Base-by-base conservation (phyloP, 805 yeast species). In the Jamesozyma hellenica region DNA sequence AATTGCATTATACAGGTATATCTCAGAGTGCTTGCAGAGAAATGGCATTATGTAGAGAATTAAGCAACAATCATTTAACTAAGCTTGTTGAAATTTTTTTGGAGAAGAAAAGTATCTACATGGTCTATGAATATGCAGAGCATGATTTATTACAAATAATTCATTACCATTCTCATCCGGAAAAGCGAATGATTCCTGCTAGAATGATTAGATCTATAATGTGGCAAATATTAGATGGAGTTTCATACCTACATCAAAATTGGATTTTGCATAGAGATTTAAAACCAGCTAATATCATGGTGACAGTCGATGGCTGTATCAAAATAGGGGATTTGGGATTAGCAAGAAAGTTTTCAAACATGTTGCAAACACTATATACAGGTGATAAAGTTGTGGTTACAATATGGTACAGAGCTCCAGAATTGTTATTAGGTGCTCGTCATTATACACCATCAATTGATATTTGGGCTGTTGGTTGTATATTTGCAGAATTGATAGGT, bases 201-300 rank as follows among this genome's bases (percentile, higher is more conserved):
- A 62, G 72, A 34, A 82, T 87, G 35, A 67, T 88, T 18, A 86
- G 88, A 54, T 82, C 94, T 1, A 79, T 88, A 21, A 72, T 86
- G 60, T 87, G 92, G 87, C 99, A 92, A 63, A 80, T 94, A 4
- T 60, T 92, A 21, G 84, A 84, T 52, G 99, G 98, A 4, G 88
- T 92, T 2, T 77, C 87, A 0, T 92, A 80, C 55, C 63, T 92
- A 32, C 99, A 92, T 61, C 90, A 87, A 59, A 90, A 92, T 61
- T 92, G 98, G 97, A 79, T 92, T 2, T 66, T 92, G 37, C 99
- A 92, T 61, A 71, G 99, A 45, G 99, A 92, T 62, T 70, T 92
- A 47, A 92, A 92, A 54, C 99, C 99, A 1, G 98, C 98, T 2
- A 90, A 90, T 62, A 90, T 92, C 48, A 92, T 90, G 97, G 95